Evolutionary conservation across 192 early-diverging fungal genomes (phyloP), one percentile per base, ranked within the genome.

Genomic region (Coemansia sp.): DNA sequence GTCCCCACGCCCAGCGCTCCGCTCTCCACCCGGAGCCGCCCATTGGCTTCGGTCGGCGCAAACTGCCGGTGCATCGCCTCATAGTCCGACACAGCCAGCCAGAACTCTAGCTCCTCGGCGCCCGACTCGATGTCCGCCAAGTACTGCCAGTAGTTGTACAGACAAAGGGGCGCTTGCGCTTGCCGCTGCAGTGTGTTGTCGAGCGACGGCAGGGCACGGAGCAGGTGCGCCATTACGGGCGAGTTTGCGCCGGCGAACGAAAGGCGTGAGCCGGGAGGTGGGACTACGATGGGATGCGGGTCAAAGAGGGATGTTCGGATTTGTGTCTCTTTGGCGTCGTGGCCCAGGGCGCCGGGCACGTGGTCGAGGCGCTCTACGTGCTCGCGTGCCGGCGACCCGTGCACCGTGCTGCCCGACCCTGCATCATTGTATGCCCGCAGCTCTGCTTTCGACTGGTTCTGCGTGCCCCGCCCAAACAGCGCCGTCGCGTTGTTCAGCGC

Each of bases 71-170:
- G 88, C 27, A 91, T 73, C n/a, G 82, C 71, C 65, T 92, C 91
- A 66, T 89, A 89, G 57, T 87, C 87, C 4, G 84, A 82, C 25
- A 92, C 82, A 65, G 90, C 88, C 23, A 92, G 69, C 75, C 87
- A 92, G 64, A 92, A 92, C 60, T 92, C 89, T 8, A 92, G 82
- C 60, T 89, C 84, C 66, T 89, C 88, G 29, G 85, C 74, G n/a
- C 78, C 77, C 29, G 75, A 65, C 51, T 89, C 85, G 50, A 83
- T 68, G 60, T 91, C 88, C n/a, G 87, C 72, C 79, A 92, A 83
- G 41, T 87, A 85, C 50, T 90, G 75, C 70, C 89, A 92, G 74
- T 86, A 91, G 66, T 91, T 90, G 60, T 82, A 91, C n/a, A 92
- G 72, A 57, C 91, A 92, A 25, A 92, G 79, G 2, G 91, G 91